Base-by-base conservation (phyloP, 78 protist species). In the Capsaspora owczarzaki region DNA sequence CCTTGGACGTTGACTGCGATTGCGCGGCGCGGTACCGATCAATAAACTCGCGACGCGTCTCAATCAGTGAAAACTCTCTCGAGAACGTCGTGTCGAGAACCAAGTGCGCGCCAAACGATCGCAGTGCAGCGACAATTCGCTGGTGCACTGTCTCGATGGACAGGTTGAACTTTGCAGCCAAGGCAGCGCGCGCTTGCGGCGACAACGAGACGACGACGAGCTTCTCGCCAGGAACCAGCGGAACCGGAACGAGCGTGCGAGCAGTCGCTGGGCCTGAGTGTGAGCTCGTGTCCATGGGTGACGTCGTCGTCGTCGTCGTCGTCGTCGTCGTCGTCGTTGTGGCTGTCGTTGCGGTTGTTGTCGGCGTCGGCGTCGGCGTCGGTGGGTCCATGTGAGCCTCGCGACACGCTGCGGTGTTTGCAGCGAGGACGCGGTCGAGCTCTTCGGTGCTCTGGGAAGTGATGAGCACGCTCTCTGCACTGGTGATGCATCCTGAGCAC, bases 401-500 rank as follows among this genome's bases (percentile, higher is more conserved):
- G 53, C 51, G 51, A 14, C 12, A 1, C 14, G 44, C 49, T 16
- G 47, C 47, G 14, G 76, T 33, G 2, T 69, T 42, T 8, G 2
- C 44, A 33, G 22, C 27, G 0, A 60, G 43, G 0, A 40, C 80
- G 2, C 66, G 33, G 41, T 76, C 25, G 61, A 94, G 70, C 68
- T 94, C 96, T 0, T 70, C 74, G n/a, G 37, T 38, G 63, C 88
- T 83, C 82, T 96, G 98, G 38, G 85, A 90, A 0, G 87, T 20
- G 41, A 96, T 87, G n/a, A 96, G 84, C n/a, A 96, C 88, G 38
- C 93, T 91, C 79, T 96, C 99, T 2, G 99, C 97, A 0, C 95
- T 84, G 3, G 99, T 96, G 72, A 96, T 82, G 86, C 98, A 96
- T 22, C 98, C 98, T 76, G 81, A 68, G 86, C 98, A 96, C 22